Conservation (phyloP, 2,329 filamentous ascomycete genomes). For the Nigrospora oryzae region DNA sequence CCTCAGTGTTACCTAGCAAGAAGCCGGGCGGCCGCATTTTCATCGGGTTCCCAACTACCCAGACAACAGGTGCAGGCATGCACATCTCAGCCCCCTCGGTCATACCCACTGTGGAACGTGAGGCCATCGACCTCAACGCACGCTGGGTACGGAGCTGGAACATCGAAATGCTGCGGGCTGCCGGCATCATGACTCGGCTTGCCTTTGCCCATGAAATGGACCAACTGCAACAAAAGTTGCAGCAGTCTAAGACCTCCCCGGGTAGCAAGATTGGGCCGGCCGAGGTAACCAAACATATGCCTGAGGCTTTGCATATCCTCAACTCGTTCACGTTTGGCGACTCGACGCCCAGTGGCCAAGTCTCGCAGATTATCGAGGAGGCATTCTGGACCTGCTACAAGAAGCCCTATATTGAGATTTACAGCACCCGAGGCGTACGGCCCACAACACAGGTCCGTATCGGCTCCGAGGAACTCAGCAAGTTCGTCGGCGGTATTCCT, state of each 20-base stretch:
- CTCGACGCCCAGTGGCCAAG: constrained; percentile 78
- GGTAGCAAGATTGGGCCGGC: constrained; percentile 49
- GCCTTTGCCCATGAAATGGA: constrained; percentile 84
- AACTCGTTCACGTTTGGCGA: constrained; percentile 84
- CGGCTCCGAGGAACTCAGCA: constrained; percentile 52
- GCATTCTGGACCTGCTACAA: constrained; percentile 92
- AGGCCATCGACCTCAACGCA: constrained; percentile 94
- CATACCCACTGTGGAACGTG: constrained; percentile 93
- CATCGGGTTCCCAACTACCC: constrained; percentile 94
- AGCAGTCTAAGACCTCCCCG: constrained; percentile 31
- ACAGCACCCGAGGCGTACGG: constrained; percentile 81
- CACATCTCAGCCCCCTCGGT: constrained; percentile 94
- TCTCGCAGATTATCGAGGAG: constrained; percentile 84
- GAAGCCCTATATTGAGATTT: constrained; percentile 74
- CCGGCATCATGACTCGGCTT: constrained; percentile 82
- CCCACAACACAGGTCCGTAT: constrained; percentile 78
- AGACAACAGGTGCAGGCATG: constrained; percentile 88
- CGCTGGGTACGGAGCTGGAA: constrained; percentile 95
- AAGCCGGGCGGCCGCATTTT: constrained; percentile 79
- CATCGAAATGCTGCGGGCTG: constrained; percentile 80
- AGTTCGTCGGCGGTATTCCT: constrained; percentile 83
- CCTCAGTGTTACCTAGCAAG: constrained; percentile 81
- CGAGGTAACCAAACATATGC: constrained; percentile 59
- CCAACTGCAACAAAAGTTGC: constrained; percentile 57
- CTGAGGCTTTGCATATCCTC: constrained; percentile 73